Evolutionary conservation across 2,329 filamentous ascomycete genomes (phyloP), one percentile per base, ranked within the genome.

Genomic region (Pyrenophora seminiperda): DNA sequence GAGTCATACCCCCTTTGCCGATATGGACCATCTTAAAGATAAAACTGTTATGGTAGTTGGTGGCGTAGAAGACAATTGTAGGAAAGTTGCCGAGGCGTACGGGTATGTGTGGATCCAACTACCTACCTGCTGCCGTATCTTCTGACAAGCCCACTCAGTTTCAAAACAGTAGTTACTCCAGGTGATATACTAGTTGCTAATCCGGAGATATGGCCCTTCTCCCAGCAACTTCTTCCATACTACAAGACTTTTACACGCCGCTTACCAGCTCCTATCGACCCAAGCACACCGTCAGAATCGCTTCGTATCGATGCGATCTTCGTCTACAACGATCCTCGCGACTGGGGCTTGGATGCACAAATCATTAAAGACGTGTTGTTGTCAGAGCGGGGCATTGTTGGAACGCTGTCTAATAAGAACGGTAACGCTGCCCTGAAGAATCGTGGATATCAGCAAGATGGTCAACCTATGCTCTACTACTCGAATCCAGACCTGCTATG

Each of bases 311-410:
- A 96, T 67, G 91, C 92, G 20, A 84, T 97, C 20, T 88, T 97
- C 65, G 88, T 97, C 5, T 97, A 93, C 81, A 96, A 96, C 71
- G 94, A 97, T 73, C 92, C 94, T 3, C 84, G 94, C 47, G 94
- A 99, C 77, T 99, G 94, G 94, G 91, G 89, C 1, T 81, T 97
- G 7, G 93, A 97, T 72, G 85, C 85, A 2, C 89, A 96, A 68
- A 77, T 97, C 62, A 88, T 97, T 49, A 74, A 88, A 45, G 94
- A 99, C 72, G 76, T 96, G 9, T 77, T 97, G 5, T 80, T 96
- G 32, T 96, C 92, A 0, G 79, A 83, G 14, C 65, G 81, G n/a
- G 94, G 94, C 14, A 83, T 90, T 48, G 70, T 96, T 3, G 94
- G 93, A 19, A 97, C 93, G 0, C 79, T 89, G 33, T 93, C 89